Evolutionary conservation across 805 yeast species (phyloP).

Genomic region (Alloascoidea hylecoeti): DNA sequence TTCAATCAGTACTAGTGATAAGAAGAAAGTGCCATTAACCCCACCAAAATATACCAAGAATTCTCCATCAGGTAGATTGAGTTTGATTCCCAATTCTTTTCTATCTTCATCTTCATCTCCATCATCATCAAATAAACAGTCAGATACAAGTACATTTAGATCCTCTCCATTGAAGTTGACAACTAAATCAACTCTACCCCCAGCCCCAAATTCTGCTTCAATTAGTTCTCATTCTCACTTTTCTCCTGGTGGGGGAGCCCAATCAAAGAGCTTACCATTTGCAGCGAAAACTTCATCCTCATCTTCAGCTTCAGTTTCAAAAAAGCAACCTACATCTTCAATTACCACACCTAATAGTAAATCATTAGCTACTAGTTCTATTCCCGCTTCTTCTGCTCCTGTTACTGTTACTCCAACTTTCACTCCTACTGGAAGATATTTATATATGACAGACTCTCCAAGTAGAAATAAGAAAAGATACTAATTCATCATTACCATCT

Average conservation of each 20-base stretch:
- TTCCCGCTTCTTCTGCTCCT: neutral
- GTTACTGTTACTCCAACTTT: slow-evolving; percentile 4
- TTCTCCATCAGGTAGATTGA: slow-evolving; percentile 8
- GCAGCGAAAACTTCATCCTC: neutral
- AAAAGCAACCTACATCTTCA: neutral
- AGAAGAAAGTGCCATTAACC: slow-evolving; percentile 8
- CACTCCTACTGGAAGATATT: slow-evolving; percentile 9
- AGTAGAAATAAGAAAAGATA: neutral
- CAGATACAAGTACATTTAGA: too few relatives aligned
- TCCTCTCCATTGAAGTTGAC: too few relatives aligned
- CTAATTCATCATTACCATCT: too few relatives aligned
- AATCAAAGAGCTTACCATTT: neutral
- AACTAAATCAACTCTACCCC: too few relatives aligned
- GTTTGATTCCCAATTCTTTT: slow-evolving; percentile 4
- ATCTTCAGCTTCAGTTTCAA: neutral
- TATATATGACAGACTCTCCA: slow-evolving; percentile 9
- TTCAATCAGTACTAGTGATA: slow-evolving; percentile 4
- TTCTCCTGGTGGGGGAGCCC: neutral
- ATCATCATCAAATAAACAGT: neutral
- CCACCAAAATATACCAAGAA: slow-evolving; percentile 11
- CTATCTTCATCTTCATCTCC: neutral
- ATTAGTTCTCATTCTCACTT: neutral
- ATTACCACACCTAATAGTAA: neutral
- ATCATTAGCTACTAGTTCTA: neutral
- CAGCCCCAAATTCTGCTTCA: neutral